Conservation (phyloP, 176 grass and related monocot genomes). For the Oryza brachyantha region DNA sequence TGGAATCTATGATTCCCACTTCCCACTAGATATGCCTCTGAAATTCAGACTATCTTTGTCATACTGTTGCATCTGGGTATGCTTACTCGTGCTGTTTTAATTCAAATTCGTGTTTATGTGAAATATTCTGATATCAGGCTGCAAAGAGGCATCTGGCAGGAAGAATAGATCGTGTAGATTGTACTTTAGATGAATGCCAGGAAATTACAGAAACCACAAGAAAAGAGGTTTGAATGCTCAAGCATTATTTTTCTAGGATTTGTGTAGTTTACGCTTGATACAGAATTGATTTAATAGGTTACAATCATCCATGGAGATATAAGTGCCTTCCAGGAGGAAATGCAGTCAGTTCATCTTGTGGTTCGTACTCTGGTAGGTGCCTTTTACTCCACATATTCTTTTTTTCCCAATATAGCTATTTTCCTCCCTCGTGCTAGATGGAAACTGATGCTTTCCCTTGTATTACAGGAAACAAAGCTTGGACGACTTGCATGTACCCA, state of each 20-base stretch:
- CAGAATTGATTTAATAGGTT: conserved; percentile 48
- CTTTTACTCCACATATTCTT: not conserved
- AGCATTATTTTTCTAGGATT: not conserved
- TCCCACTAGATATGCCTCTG: not conserved
- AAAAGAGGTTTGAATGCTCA: conserved; percentile 51
- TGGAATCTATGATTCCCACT: not conserved
- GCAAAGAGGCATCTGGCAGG: conserved; percentile 68
- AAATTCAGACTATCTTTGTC: conserved; percentile 1
- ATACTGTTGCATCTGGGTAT: conserved; percentile 1
- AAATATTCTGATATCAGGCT: conserved; percentile 51
- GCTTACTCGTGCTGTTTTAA: conserved; percentile 12
- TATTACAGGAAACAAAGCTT: conserved; percentile 84
- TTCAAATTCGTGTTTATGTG: conserved; percentile 8
- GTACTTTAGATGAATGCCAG: conserved; percentile 78
- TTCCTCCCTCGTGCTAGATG: conserved; percentile 9
- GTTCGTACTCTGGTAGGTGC: conserved; percentile 74
- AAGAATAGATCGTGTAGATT: conserved; percentile 80
- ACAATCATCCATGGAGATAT: conserved; percentile 69
- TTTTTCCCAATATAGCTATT: conserved; percentile 11
- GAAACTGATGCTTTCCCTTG: conserved; percentile 43
- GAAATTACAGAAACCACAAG: conserved; percentile 66
- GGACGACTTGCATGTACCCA: conserved; percentile 63
- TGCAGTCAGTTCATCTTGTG: conserved; percentile 87
- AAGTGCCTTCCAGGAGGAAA: conserved; percentile 64
- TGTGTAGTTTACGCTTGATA: conserved; percentile 3